Percentiles rank a stretch among this genome's conserved stretches.
These are phyloP conservation scores for Strobilomyces confusus DNA, from an alignment of 768 basidiomycete species.

Conservation along the genomic window DNA sequence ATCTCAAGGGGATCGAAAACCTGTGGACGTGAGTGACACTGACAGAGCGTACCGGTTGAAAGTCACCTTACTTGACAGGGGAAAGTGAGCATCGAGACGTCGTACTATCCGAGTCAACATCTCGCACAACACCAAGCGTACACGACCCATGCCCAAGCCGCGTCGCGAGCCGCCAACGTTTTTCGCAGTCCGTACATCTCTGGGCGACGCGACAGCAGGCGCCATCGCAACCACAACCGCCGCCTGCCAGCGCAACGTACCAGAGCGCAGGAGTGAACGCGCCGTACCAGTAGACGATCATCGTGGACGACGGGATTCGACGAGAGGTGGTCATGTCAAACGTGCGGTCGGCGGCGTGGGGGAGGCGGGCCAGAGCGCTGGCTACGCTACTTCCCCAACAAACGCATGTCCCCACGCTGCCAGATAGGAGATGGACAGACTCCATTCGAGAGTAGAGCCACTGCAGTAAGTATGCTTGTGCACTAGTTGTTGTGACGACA, in stretches of 20 bases:
- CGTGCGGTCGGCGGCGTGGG: constrained; percentile 60
- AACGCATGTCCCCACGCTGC: no score
- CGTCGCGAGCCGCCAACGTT: constrained; percentile 63
- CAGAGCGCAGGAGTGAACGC: constrained; percentile 19
- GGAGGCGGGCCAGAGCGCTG: constrained; percentile 38
- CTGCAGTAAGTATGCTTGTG: no score
- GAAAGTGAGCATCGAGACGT: no score
- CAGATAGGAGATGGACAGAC: no score
- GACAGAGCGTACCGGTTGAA: no score
- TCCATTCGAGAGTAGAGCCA: no score
- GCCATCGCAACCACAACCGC: constrained; percentile 11
- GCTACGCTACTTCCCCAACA: constrained; percentile 77
- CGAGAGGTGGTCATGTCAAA: constrained; percentile 78
- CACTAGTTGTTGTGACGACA: no score
- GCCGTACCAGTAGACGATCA: constrained; percentile 49
- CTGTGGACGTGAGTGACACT: no score
- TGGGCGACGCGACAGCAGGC: constrained; percentile 34
- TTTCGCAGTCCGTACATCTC: constrained; percentile 83
- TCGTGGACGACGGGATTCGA: constrained; percentile 65
- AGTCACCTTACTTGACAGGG: no score
- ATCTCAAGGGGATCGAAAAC: no score
- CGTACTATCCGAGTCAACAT: constrained; percentile 95
- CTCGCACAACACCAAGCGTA: constrained; percentile 92
- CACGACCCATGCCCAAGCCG: constrained; percentile 79
- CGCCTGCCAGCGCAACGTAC: constrained; percentile 16